Base-by-base conservation (phyloP, 129 eudicot genomes). In the Tagetes erecta region DNA sequence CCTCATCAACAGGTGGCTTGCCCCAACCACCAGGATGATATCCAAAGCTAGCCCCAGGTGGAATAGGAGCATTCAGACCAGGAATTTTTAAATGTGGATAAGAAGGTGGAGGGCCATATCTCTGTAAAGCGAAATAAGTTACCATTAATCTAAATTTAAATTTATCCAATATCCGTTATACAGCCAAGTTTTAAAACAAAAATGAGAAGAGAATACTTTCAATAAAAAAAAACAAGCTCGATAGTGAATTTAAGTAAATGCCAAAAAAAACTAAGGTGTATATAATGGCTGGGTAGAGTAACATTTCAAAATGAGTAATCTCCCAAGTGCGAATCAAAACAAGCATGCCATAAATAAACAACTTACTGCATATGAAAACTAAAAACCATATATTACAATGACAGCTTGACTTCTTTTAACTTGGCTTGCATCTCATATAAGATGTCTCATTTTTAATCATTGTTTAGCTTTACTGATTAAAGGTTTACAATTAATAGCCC, bases 21-120 rank as follows among this genome's bases (percentile, higher is more conserved):
- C 99, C 99, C 99, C 99, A 94, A 70, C 96, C 99, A 51, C 97
- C 97, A 84, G 95, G 96, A 76, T 92, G 97, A 49, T 94, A 94
- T 47, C 99, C 99, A 77, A 94, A 94, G 75, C 85, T 84, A 49
- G 99, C 99, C 67, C 97, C 96, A 76, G 83, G 83, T 14, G 99
- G 99, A 82, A 90, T 94, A 74, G 99, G 99, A 42, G 99, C 99
- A 80, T 94, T 94, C 70, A 94, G 76, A 9, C 99, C 99, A 0
- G 96, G 99, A 66, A 94, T 91, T 66, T 94, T 94, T 41, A 94
- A 78, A 68, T 88, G 93, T 42, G 99, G 99, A 74, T 94, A 94
- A 51, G 99, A 94, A 46, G 99, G 99, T 52, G 99, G 99, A 60
- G 99, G 99, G 31, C 99, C 99, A 75, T 94, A 94, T 81, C 99